Evolutionary conservation across 257 asterid genomes (phyloP).

Genomic region (Rauvolfia tetraphylla): DNA sequence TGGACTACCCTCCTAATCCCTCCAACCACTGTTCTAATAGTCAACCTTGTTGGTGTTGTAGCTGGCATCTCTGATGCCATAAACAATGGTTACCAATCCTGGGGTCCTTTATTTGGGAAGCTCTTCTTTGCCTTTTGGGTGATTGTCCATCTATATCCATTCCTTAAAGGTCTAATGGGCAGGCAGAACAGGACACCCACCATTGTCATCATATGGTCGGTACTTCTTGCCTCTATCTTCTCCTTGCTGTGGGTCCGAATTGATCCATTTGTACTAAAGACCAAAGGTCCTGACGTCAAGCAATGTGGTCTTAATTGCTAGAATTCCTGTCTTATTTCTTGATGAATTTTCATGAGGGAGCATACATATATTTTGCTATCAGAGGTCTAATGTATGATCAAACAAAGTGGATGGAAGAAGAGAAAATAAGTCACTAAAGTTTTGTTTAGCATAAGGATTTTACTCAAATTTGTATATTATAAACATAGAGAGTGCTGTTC

Average conservation of each 20-base stretch:
- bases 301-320: slow-evolving; percentile 85
- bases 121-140: slow-evolving; percentile 95
- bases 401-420: slow-evolving; percentile 21
- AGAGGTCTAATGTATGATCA: slow-evolving; percentile 25
- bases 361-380: slow-evolving; percentile 19
- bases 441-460: slow-evolving; percentile 27
- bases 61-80: slow-evolving; percentile 92
- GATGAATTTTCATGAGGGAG: slow-evolving; percentile 13
- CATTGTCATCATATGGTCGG: slow-evolving; percentile 80
- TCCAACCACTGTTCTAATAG: slow-evolving; percentile 75
- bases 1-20: slow-evolving; percentile 96
- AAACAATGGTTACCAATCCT: slow-evolving; percentile 75
- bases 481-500: slow-evolving; percentile 6
- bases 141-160: slow-evolving; percentile 84
- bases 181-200: slow-evolving; percentile 89
- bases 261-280: slow-evolving; percentile 66
- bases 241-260: slow-evolving; percentile 87
- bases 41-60: slow-evolving; percentile 86
- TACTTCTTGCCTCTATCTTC: slow-evolving; percentile 85
- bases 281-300: slow-evolving; percentile 80
- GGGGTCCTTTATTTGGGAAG: slow-evolving; percentile 93
- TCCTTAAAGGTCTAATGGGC: slow-evolving; percentile 91
- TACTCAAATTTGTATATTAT: slow-evolving; percentile 26
- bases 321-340: slow-evolving; percentile 20
- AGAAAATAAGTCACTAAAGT: slow-evolving; percentile 33